Conservation (phyloP, 768 basidiomycete genomes). For the Omphalotus guepiniiformis region DNA sequence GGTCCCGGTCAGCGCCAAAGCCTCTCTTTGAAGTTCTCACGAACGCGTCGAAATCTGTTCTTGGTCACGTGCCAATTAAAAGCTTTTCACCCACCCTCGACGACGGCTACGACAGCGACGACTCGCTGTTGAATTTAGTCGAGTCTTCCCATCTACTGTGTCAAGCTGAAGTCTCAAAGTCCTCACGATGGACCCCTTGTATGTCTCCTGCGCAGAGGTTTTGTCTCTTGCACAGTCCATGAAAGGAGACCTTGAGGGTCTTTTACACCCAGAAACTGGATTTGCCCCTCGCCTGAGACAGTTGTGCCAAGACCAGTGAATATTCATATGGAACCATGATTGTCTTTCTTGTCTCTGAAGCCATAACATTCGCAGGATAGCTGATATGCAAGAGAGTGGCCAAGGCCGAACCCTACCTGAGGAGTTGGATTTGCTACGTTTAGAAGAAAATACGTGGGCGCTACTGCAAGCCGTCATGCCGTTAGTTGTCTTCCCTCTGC, state of each 20-base stretch:
- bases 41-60: neutral
- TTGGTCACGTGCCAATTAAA: too few relatives aligned
- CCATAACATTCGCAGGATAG: conserved; percentile 34
- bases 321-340: conserved; percentile 5
- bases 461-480: conserved; percentile 75
- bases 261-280: conserved; percentile 63
- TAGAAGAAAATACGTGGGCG: conserved; percentile 83
- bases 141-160: neutral
- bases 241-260: conserved; percentile 51
- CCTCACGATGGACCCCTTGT: conserved; percentile 38
- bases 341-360: neutral
- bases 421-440: conserved; percentile 57
- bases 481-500: conserved; percentile 35
- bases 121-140: neutral
- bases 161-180: neutral
- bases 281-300: conserved; percentile 64
- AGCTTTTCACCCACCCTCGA: too few relatives aligned
- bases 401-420: conserved; percentile 34
- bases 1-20: neutral
- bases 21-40: too few relatives aligned
- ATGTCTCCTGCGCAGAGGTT: conserved; percentile 65
- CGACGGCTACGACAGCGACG: neutral
- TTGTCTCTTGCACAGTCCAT: conserved; percentile 54
- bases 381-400: conserved; percentile 43
- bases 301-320: conserved; percentile 55